Percentiles rank a stretch among this genome's conserved stretches.
Conservation (phyloP, 2,329 filamentous ascomycete genomes). For the Cercospora janseana region DNA sequence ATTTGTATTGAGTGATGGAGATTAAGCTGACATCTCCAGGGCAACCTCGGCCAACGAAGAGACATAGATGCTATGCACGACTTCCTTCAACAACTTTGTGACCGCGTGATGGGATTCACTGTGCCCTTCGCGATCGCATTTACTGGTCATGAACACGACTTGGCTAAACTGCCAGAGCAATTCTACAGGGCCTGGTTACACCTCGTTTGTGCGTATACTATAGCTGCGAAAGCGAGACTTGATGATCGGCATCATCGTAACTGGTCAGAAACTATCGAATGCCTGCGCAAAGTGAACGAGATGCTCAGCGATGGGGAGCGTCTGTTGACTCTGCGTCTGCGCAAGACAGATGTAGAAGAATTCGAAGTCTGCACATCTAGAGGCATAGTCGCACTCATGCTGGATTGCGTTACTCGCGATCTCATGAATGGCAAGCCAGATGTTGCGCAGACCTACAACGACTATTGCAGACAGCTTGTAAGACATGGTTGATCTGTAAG, state of each 20-base stretch:
- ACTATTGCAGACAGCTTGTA: constrained; percentile 14
- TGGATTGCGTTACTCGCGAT: constrained; percentile 16
- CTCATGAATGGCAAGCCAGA: constrained; percentile 10
- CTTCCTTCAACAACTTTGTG: constrained; percentile 4
- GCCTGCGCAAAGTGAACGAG: neutral
- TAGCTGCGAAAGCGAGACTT: neutral
- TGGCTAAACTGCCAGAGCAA: constrained; percentile 2
- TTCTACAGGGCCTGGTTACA: constrained; percentile 20
- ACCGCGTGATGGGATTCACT: constrained; percentile 6
- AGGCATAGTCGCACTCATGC: constrained; percentile 16
- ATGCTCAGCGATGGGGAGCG: constrained; percentile 10
- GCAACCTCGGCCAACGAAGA: neutral
- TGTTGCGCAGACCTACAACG: constrained; percentile 15
- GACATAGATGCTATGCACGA: constrained; percentile 1
- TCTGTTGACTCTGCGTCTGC: constrained; percentile 4
- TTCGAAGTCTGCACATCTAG: constrained; percentile 18
- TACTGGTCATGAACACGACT: neutral
- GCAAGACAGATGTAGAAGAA: constrained; percentile 9
- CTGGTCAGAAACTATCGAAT: constrained; percentile 1
- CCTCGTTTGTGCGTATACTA: constrained; percentile 13
- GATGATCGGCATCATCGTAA: neutral
- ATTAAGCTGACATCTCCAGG: neutral
- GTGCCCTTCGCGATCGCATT: constrained; percentile 11
- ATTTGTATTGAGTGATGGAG: no score
- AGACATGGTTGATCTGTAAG: neutral